Base-by-base conservation (phyloP, 192 early-diverging fungal genomes). In the Paraglomus brasilianum region DNA sequence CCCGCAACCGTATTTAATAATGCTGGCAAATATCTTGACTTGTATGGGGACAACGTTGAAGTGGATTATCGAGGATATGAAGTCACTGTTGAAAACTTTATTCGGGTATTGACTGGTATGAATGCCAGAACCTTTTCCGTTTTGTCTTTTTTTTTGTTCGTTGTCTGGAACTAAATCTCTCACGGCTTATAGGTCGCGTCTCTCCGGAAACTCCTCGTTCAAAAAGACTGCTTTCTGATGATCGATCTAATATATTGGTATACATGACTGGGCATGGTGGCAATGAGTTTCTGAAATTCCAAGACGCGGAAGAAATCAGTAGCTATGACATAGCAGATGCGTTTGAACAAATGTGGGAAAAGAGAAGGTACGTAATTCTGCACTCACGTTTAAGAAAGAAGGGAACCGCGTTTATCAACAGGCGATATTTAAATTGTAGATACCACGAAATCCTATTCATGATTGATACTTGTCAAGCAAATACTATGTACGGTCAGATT, bases 251-350 rank as follows among this genome's bases (percentile, higher is more conserved):
- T 74, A 87, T 99, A 8, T 82, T 99, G 17, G 90, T 99, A 9
- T 99, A 92, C 73, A 97, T 99, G 95, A 99, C 97, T 13, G 97
- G 97, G 0, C 95, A 99, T 75, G 97, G 97, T 19, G 97, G 97
- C 50, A 93, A 98, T 73, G 97, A 96, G 70, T 98, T 99, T 73
- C 76, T 99, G 69, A 99, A 99, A 80, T 98, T 99, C 78, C 97
- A 98, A 75, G 97, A 99, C 78, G 87, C 91, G 38, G 97, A 99
- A 76, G 97, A 99, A 77, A 92, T 99, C 63, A 91, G 93, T 65
- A 89, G 90, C 44, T 91, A 95, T 65, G 97, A 99, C 81, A 80
- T 99, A 41, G 95, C 94, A 5, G 95, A 97, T 74, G 93, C 97
- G 17, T 95, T 99, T 75, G 87, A 90, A 63, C 97, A 99, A 79